These are phyloP conservation scores for Lunularia cruciata DNA, from an alignment of 225 moss, liverwort and hornwort genomes.

Conservation along the genomic window DNA sequence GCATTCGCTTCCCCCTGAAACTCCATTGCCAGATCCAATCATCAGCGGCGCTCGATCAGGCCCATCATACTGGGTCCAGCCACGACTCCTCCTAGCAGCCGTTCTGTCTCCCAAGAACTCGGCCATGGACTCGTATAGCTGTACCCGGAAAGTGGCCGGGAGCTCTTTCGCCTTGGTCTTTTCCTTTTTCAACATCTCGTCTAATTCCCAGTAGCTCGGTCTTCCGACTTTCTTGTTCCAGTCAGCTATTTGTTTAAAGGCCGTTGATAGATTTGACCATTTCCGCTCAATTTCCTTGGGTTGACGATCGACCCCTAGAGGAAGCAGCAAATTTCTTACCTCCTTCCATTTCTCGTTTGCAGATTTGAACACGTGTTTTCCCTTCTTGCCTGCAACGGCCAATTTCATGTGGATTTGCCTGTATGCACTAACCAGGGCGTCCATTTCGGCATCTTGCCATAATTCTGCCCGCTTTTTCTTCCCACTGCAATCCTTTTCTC, in stretches of 20 bases:
- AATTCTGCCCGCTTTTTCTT: slow-evolving; percentile 59
- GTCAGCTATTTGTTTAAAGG: slow-evolving; percentile 57
- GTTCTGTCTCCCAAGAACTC: slow-evolving; percentile 58
- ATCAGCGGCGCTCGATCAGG: slow-evolving; percentile 26
- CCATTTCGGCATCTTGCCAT: slow-evolving; percentile 59
- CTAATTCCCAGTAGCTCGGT: slow-evolving; percentile 53
- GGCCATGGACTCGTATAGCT: slow-evolving; percentile 54
- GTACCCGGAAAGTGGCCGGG: slow-evolving; percentile 52
- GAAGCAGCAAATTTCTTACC: slow-evolving; percentile 40
- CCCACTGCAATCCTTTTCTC: slow-evolving; percentile 45
- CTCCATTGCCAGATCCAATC: slow-evolving; percentile 35
- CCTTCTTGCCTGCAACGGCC: slow-evolving; percentile 53
- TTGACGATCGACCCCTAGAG: slow-evolving; percentile 50
- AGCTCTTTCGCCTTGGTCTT: slow-evolving; percentile 59
- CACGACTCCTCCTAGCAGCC: slow-evolving; percentile 44
- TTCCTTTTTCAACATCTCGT: slow-evolving; percentile 51
- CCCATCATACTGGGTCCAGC: slow-evolving; percentile 42
- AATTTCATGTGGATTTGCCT: slow-evolving; percentile 49
- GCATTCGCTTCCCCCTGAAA: slow-evolving; percentile 37
- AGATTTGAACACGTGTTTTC: slow-evolving; percentile 51
- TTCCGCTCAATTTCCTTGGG: slow-evolving; percentile 61
- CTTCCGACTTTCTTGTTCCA: slow-evolving; percentile 52
- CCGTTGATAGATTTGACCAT: slow-evolving; percentile 59
- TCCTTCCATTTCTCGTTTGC: slow-evolving; percentile 61
- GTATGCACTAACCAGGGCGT: slow-evolving; percentile 51